A percentile compares a stretch with the other conserved stretches of the same genome.
These are phyloP conservation scores for Carpinus fangiana DNA, from an alignment of 306 rosid genomes.

Conservation along the genomic window DNA sequence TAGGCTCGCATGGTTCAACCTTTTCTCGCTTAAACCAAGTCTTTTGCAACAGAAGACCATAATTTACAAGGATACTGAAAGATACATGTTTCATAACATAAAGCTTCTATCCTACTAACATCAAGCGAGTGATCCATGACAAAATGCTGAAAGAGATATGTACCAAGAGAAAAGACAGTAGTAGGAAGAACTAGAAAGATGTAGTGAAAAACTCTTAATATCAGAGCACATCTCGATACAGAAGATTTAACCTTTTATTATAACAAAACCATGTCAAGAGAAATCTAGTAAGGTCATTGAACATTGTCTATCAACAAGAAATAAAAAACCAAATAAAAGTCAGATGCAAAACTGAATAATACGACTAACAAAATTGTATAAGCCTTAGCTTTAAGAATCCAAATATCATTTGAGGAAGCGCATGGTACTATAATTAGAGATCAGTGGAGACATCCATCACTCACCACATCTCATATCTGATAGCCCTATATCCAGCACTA, in stretches of 20 bases:
- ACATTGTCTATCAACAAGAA: constrained; percentile 13
- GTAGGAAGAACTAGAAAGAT: neutral
- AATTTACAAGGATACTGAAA: no score
- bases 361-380: constrained; percentile 17
- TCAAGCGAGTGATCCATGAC: neutral
- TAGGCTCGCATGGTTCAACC: neutral
- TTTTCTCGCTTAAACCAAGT: neutral
- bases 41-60: neutral
- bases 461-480: neutral
- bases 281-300: constrained; percentile 5
- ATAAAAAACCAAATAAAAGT: constrained; percentile 16
- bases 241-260: neutral
- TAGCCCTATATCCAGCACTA: neutral
- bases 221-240: neutral
- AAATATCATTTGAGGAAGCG: constrained; percentile 25
- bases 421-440: constrained; percentile 21
- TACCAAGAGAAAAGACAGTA: neutral
- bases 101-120: no score
- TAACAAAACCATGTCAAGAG: constrained; percentile 2
- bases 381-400: constrained; percentile 25
- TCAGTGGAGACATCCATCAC: constrained; percentile 18
- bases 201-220: neutral
- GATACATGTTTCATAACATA: no score
- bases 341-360: constrained; percentile 16
- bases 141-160: neutral